Conservation (phyloP, 192 early-diverging fungal species). For the Entomortierella beljakovae region DNA sequence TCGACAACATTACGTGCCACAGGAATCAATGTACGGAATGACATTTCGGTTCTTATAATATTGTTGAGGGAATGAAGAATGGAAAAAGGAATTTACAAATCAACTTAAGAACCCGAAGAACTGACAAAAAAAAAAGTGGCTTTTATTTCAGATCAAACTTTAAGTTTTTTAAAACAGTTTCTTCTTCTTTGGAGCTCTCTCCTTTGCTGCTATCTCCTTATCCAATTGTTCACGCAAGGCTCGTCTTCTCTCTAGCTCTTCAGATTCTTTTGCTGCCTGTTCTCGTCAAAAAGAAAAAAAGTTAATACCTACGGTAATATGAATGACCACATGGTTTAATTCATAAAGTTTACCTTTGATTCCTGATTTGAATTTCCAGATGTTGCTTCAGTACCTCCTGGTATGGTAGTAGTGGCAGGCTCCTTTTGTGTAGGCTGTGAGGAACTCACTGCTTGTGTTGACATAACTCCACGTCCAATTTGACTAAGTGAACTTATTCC, state of each 20-base stretch:
- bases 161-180: conserved; percentile 21
- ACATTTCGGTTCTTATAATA: conserved; percentile 8
- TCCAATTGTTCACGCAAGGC: conserved; percentile 30
- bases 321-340: too few relatives aligned
- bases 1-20: conserved; percentile 7
- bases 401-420: not conserved
- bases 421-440: not conserved
- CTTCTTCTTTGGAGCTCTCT: conserved; percentile 27
- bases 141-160: not conserved
- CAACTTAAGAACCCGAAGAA: too few relatives aligned
- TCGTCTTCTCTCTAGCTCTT: conserved; percentile 32
- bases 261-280: conserved; percentile 16
- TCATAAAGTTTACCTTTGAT: too few relatives aligned
- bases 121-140: too few relatives aligned
- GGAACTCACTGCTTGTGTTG: not conserved
- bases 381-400: not conserved
- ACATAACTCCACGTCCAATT: not conserved
- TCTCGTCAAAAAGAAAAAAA: not conserved
- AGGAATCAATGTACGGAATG: conserved; percentile 16
- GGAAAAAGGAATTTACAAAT: not conserved
- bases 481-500: not conserved
- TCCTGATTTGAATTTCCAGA: not conserved
- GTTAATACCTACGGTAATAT: too few relatives aligned
- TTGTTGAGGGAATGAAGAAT: not conserved
- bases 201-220: conserved; percentile 30